Evolutionary conservation across 2,329 filamentous ascomycete species (phyloP), one percentile per base, ranked within the genome.

Genomic region (Monilinia fructigena): DNA sequence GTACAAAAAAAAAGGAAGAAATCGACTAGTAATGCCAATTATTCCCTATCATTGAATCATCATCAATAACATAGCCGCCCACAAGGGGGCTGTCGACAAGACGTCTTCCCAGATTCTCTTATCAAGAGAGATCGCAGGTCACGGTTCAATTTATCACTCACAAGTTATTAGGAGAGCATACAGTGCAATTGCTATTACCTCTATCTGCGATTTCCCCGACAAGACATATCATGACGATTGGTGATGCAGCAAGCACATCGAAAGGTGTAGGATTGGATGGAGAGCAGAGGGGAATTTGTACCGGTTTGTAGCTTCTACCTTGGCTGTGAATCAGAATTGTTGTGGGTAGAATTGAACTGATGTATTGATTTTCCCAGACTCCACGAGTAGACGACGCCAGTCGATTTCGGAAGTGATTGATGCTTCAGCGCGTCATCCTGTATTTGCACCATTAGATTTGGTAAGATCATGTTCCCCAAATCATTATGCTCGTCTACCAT

Each of bases 81-180:
- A 40, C 4, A 23, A 50, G 66, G 72, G 69, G 71, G 69, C 71
- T 54, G 62, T 63, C 69, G 66, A 68, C 71, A 80, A 71, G 38
- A 81, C 79, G 80, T 80, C 80, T 78, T 82, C 79, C 56, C 78
- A 81, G 67, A 81, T 82, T 47, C 75, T 80, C 65, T 76, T 82
- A 60, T 82, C 80, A 31, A 73, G 79, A 64, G 79, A 77, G 63
- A 78, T 81, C 67, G 80, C 80, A 53, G 76, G 73, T 40, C 75
- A 50, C n/a, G 23, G 4, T 26, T 50, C 76, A 42, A 70, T 28
- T 7, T 35, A 28, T 31, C 31, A 20, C 40, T 40, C 42, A 4
- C 53, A 20, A 38, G 8, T 26, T 38, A 18, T 48, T 11, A 35
- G 35, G 18, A 42, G 62, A 23, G 10, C 48, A 42, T 38, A 42